Conservation (phyloP, 2,329 filamentous ascomycete species). For the Botrytis porri region DNA sequence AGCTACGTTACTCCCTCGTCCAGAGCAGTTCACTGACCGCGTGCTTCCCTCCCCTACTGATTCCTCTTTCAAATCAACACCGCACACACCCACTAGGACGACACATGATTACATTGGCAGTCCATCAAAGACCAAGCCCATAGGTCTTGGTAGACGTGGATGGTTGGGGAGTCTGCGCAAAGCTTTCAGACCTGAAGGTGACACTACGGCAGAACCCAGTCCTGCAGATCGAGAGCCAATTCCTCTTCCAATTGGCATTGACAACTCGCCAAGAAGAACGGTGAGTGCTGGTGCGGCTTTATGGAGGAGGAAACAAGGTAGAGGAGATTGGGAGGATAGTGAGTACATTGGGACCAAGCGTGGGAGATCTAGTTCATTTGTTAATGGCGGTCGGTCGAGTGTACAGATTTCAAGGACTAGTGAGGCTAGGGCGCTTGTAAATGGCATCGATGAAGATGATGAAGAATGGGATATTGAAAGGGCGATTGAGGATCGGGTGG, state of each 20-base stretch:
- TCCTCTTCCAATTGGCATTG: slow-evolving; percentile 31
- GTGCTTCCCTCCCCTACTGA: background rate
- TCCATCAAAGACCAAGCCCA: slow-evolving; percentile 55
- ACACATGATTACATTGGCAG: slow-evolving; percentile 43
- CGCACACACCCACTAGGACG: slow-evolving; percentile 26
- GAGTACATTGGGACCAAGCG: slow-evolving; percentile 18
- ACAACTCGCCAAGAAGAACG: slow-evolving; percentile 40
- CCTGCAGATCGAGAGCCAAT: slow-evolving; percentile 22
- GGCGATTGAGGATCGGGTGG: slow-evolving; percentile 66
- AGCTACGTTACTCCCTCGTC: slow-evolving; percentile 34
- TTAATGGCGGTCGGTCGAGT: slow-evolving; percentile 13
- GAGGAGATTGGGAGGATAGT: slow-evolving; percentile 49
- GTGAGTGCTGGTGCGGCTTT: slow-evolving; percentile 48
- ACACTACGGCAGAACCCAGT: background rate
- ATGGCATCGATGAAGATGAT: slow-evolving; percentile 33
- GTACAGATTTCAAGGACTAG: slow-evolving; percentile 5
- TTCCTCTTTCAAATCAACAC: slow-evolving; percentile 15
- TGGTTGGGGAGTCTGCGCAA: slow-evolving; percentile 66
- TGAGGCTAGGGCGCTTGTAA: background rate
- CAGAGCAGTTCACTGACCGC: slow-evolving; percentile 13
- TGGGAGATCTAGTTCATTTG: slow-evolving; percentile 29
- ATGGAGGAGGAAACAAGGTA: slow-evolving; percentile 49
- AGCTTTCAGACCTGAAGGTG: slow-evolving; percentile 28
- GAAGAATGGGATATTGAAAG: slow-evolving; percentile 74
- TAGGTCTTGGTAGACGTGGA: slow-evolving; percentile 26